A percentile compares a stretch with the other conserved stretches of the same genome.
Conservation (phyloP, 306 rosid genomes). For the Gastrolobium villosum region DNA sequence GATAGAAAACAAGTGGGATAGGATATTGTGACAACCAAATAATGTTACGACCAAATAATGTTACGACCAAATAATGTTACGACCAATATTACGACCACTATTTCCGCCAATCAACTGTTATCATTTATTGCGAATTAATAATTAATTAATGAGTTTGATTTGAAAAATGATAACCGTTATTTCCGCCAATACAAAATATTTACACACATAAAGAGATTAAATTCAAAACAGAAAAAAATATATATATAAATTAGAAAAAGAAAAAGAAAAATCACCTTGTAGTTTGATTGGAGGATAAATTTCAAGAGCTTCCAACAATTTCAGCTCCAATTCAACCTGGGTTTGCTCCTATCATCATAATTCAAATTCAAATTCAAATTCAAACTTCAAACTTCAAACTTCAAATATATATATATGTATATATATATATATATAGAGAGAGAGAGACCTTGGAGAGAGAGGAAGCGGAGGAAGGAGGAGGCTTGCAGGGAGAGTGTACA, state of each 20-base stretch:
- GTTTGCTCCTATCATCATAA: conserved; percentile 64
- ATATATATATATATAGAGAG: conserved; percentile 22
- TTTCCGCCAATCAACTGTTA: too few species aligned
- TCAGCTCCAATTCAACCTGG: conserved; percentile 83
- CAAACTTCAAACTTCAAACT: background rate
- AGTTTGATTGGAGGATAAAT: conserved; percentile 72
- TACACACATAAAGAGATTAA: background rate
- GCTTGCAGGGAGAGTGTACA: conserved; percentile 88
- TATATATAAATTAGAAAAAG: too few species aligned
- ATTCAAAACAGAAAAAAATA: background rate
- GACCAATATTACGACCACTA: too few species aligned
- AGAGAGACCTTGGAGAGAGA: conserved; percentile 71
- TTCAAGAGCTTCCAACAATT: conserved; percentile 73
- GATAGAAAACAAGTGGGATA: too few species aligned
- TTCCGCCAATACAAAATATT: background rate
- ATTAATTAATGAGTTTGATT: too few species aligned
- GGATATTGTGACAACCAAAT: too few species aligned
- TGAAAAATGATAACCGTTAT: too few species aligned
- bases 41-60: too few species aligned
- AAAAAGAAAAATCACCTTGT: conserved; percentile 44
- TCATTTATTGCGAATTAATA: too few species aligned
- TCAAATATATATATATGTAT: too few species aligned
- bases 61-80: too few species aligned
- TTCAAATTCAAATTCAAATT: background rate
- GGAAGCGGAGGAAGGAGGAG: conserved; percentile 88